phyloP scores from a whole-genome alignment of 169 alveolate species.

The Babesia sp. region DNA sequence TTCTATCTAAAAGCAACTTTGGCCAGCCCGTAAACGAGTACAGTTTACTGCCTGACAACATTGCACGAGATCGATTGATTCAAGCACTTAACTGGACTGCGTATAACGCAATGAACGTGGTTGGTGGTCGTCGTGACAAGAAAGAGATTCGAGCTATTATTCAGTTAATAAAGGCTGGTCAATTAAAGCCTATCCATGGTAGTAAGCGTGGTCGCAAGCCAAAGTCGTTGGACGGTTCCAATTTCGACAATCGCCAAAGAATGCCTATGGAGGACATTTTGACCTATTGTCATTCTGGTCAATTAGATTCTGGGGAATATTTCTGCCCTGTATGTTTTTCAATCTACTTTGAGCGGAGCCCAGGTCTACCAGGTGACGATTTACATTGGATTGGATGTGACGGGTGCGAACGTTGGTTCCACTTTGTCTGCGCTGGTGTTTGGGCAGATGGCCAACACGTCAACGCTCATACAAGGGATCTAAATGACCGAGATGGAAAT shows the following conservation, averaged over 20 bases:
- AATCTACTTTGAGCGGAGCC: slow-evolving; percentile 74
- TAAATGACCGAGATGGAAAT: background rate
- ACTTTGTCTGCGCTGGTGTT: slow-evolving; percentile 74
- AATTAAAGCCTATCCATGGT: slow-evolving; percentile 65
- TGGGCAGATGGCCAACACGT: slow-evolving; percentile 59
- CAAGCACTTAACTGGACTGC: slow-evolving; percentile 65
- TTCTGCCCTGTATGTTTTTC: slow-evolving; percentile 77
- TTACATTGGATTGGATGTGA: slow-evolving; percentile 83
- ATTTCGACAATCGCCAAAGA: slow-evolving; percentile 56
- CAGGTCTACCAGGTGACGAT: slow-evolving; percentile 82
- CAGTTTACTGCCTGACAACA: slow-evolving; percentile 37
- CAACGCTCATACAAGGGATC: slow-evolving; percentile 8
- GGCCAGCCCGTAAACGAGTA: slow-evolving; percentile 42
- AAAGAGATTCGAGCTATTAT: slow-evolving; percentile 51
- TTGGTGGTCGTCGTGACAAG: slow-evolving; percentile 25
- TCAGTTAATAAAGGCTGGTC: slow-evolving; percentile 49
- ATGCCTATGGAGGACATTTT: slow-evolving; percentile 71
- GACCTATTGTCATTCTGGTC: slow-evolving; percentile 62
- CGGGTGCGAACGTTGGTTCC: slow-evolving; percentile 80
- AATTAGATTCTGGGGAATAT: slow-evolving; percentile 65
- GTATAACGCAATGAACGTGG: slow-evolving; percentile 31
- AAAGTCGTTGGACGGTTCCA: slow-evolving; percentile 70
- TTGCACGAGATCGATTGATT: slow-evolving; percentile 62
- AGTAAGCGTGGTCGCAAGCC: slow-evolving; percentile 70
- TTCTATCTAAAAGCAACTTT: slow-evolving; percentile 24